These are phyloP conservation scores for Wickerhamomyces strasburgensis DNA, from an alignment of 805 yeast species.

Conservation along the genomic window DNA sequence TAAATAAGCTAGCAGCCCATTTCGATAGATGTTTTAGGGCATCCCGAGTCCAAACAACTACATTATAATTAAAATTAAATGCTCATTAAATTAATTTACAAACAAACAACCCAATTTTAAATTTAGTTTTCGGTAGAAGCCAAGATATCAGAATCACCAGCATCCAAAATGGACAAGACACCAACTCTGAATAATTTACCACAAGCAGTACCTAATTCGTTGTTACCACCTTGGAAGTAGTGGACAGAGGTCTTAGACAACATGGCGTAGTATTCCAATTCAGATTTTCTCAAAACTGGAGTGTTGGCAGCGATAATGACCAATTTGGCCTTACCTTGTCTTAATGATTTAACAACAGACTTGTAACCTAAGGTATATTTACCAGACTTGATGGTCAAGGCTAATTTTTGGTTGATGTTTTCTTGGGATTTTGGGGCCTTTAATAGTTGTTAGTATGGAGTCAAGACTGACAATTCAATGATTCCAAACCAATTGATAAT, in stretches of 20 bases:
- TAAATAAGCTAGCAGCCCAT: too few species aligned
- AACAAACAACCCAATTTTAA: slow-evolving; percentile 2
- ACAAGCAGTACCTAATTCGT: slow-evolving; percentile 99
- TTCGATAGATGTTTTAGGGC: too few species aligned
- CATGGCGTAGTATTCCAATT: slow-evolving; percentile 99
- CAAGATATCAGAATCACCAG: slow-evolving; percentile 99
- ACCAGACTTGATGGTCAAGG: slow-evolving; percentile 98
- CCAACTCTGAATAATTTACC: slow-evolving; percentile 99
- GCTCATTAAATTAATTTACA: slow-evolving; percentile 7
- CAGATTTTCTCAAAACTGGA: slow-evolving; percentile 99
- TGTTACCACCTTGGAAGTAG: slow-evolving; percentile 99
- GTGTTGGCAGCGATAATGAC: slow-evolving; percentile 98
- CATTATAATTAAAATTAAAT: slow-evolving; percentile 3
- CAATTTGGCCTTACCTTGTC: slow-evolving; percentile 99
- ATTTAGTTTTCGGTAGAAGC: slow-evolving; percentile 37
- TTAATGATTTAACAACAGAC: slow-evolving; percentile 95
- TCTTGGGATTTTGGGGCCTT: slow-evolving; percentile 97
- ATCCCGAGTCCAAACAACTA: neutral
- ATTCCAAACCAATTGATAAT: too few species aligned
- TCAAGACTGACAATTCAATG: too few species aligned
- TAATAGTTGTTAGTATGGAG: slow-evolving; percentile 36
- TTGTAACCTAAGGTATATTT: slow-evolving; percentile 99
- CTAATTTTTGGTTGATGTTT: slow-evolving; percentile 96
- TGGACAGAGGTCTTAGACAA: slow-evolving; percentile 92
- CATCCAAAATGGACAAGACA: slow-evolving; percentile 91